Evolutionary conservation across 495 filamentous ascomycete genomes (phyloP).

Genomic region (Annulohypoxylon bovei): DNA sequence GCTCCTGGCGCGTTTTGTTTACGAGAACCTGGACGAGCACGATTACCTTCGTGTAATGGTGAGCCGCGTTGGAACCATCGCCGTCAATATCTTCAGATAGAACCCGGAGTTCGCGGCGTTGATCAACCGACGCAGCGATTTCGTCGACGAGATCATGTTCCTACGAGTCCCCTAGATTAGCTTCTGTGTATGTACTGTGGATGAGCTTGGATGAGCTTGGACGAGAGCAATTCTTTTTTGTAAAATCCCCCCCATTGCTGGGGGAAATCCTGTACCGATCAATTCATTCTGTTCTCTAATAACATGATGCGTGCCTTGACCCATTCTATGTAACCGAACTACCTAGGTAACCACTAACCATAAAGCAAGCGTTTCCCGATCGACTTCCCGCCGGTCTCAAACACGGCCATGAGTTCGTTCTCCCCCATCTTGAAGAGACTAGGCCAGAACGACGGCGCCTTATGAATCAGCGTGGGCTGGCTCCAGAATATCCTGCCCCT

Average conservation of each 20-base stretch:
- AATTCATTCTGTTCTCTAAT: background rate
- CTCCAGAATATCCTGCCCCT: constrained; percentile 38
- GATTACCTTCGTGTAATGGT: too few species aligned
- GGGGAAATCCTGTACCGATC: background rate
- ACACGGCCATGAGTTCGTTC: constrained; percentile 44
- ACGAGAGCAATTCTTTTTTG: too few species aligned
- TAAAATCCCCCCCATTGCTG: background rate
- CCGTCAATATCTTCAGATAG: too few species aligned
- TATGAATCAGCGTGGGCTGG: constrained; percentile 26
- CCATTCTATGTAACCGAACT: constrained; percentile 1
- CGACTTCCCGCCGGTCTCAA: constrained; percentile 39
- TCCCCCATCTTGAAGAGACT: constrained; percentile 29
- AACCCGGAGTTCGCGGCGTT: too few species aligned
- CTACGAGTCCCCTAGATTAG: too few species aligned
- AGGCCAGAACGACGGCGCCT: constrained; percentile 43
- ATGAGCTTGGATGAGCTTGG: too few species aligned
- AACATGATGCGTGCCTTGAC: background rate
- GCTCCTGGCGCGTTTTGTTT: too few species aligned
- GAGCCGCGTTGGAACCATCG: too few species aligned
- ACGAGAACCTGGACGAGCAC: too few species aligned
- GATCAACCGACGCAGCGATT: too few species aligned
- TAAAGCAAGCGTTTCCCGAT: constrained; percentile 34
- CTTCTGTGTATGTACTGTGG: too few species aligned
- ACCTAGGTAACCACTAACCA: background rate
- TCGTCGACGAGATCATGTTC: too few species aligned